Percentiles rank a stretch among this genome's conserved stretches.
phyloP scores from a whole-genome alignment of 768 basidiomycete genomes.

The Leucocoprinus leucothites region DNA sequence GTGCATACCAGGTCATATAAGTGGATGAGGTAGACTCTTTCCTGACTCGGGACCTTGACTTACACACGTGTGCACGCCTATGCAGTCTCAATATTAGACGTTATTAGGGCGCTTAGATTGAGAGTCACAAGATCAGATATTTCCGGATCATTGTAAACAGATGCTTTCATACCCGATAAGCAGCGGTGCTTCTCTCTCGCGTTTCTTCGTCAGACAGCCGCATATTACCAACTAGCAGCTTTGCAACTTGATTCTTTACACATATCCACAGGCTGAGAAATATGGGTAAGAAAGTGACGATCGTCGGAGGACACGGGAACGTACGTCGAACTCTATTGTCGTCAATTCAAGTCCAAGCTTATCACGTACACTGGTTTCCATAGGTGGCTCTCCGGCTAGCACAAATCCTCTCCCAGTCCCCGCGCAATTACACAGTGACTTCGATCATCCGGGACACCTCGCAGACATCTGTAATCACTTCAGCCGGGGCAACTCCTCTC shows the following conservation, averaged over 20 bases:
- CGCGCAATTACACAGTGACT: not conserved
- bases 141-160: too few relatives aligned
- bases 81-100: too few relatives aligned
- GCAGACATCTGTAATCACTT: conserved; percentile 1
- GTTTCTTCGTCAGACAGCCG: too few relatives aligned
- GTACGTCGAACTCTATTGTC: not conserved
- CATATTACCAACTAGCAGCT: too few relatives aligned
- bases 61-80: too few relatives aligned
- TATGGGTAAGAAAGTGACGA: conserved; percentile 37
- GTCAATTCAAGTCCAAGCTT: not conserved
- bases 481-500: conserved; percentile 39
- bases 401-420: not conserved
- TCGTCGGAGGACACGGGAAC: conserved; percentile 50
- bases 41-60: too few relatives aligned
- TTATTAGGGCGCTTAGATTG: too few relatives aligned
- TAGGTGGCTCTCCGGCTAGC: not conserved
- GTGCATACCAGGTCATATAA: too few relatives aligned
- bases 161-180: too few relatives aligned
- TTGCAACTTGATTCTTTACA: not conserved
- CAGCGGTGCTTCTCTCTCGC: too few relatives aligned
- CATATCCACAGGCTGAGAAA: not conserved
- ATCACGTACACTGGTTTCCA: not conserved
- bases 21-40: too few relatives aligned
- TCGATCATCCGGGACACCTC: not conserved
- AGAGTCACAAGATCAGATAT: too few relatives aligned